Conservation (phyloP, 352 stramenopile genomes). For the Pythium apleroticum region DNA sequence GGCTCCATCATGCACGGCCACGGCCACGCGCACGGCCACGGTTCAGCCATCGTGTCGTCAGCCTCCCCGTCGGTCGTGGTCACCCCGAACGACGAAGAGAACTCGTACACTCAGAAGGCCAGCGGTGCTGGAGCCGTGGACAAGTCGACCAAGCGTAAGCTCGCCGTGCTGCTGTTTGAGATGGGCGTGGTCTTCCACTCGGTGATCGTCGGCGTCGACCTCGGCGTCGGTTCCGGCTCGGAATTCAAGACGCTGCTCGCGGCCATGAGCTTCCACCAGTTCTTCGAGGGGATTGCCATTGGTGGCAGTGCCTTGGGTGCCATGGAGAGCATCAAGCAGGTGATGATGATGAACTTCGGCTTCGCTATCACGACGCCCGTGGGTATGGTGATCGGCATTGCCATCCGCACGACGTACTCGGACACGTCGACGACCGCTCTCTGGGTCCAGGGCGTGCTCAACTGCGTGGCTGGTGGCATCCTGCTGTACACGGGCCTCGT, state of each 20-base stretch:
- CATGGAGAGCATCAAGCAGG: conserved; percentile 38
- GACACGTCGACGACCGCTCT: conserved; percentile 42
- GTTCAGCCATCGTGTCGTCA: not conserved
- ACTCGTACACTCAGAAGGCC: conserved; percentile 13
- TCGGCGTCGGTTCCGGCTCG: conserved; percentile 46
- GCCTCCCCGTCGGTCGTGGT: not conserved
- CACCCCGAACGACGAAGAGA: conserved; percentile 22
- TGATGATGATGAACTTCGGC: conserved; percentile 46
- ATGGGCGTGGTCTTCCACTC: conserved; percentile 63
- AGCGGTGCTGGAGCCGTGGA: conserved; percentile 3
- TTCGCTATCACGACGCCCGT: conserved; percentile 61
- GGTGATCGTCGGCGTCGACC: conserved; percentile 63
- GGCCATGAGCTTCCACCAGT: conserved; percentile 74
- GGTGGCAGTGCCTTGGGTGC: conserved; percentile 41
- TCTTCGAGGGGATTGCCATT: conserved; percentile 72
- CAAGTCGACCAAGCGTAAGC: conserved; percentile 32
- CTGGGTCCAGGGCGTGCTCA: conserved; percentile 61
- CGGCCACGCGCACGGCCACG: conserved; percentile 28
- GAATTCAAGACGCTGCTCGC: conserved; percentile 64
- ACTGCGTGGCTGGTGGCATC: conserved; percentile 67
- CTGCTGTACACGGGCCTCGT: conserved; percentile 71
- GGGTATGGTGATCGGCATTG: conserved; percentile 58
- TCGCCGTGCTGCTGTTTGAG: conserved; percentile 56
- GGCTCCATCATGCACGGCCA: conserved; percentile 33
- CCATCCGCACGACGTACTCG: conserved; percentile 52